Conservation (phyloP, 73 alveolate species). For the Breviolum minutum region DNA sequence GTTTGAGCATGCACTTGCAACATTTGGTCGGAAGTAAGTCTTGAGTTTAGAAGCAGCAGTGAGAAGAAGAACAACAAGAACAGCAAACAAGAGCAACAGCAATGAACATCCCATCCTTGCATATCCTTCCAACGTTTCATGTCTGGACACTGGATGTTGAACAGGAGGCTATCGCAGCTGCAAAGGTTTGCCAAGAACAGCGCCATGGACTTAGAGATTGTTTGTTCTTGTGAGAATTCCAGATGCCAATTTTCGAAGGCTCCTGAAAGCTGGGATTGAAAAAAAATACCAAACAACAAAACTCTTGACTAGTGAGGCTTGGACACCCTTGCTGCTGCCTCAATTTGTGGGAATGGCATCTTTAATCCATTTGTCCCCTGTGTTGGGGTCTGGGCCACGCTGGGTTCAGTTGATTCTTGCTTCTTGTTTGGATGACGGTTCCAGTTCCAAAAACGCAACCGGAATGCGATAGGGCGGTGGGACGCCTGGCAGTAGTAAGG, state of each 20-base stretch:
- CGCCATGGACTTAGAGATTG: background rate
- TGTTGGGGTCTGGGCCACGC: too few relatives aligned
- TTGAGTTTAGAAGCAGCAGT: background rate
- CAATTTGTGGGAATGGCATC: background rate
- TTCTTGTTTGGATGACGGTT: too few relatives aligned
- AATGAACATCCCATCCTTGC: background rate
- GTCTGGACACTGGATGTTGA: background rate
- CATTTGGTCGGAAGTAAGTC: background rate
- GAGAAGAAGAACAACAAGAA: background rate
- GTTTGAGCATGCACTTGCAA: background rate
- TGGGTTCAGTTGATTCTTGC: too few relatives aligned
- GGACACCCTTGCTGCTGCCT: background rate
- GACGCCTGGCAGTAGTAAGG: too few relatives aligned
- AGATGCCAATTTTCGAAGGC: background rate
- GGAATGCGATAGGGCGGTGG: too few relatives aligned
- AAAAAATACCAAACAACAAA: background rate
- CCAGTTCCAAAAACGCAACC: too few relatives aligned
- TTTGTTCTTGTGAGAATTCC: background rate
- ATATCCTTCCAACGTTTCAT: background rate
- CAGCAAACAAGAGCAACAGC: background rate
- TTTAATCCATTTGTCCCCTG: too few relatives aligned
- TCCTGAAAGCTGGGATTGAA: background rate
- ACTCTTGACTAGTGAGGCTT: background rate
- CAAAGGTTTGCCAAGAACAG: constrained; percentile 37
- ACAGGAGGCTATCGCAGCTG: constrained; percentile 46